A percentile compares a stretch with the other conserved stretches of the same genome.
These are phyloP conservation scores for Angomonas ambiguus DNA, from an alignment of 208 protist species.

Conservation along the genomic window DNA sequence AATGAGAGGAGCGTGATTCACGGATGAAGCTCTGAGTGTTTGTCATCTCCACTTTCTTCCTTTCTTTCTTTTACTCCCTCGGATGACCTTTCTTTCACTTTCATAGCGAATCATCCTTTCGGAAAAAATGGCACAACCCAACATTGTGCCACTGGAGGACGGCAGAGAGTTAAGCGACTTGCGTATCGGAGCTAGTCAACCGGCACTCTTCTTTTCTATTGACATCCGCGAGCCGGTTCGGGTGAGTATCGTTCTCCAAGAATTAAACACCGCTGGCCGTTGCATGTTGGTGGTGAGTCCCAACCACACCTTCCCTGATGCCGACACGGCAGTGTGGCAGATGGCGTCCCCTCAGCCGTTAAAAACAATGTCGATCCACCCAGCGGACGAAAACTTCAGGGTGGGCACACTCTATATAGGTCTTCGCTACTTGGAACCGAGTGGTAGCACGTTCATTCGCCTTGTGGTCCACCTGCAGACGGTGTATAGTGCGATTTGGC, in stretches of 20 bases:
- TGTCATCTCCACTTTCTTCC: neutral
- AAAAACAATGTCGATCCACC: conserved; percentile 74
- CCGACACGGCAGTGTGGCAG: conserved; percentile 78
- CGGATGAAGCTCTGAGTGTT: too few relatives aligned
- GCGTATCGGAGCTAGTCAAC: conserved; percentile 44
- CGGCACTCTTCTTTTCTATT: conserved; percentile 60
- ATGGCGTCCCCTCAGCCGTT: conserved; percentile 55
- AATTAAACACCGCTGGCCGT: conserved; percentile 69
- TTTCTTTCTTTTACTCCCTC: neutral
- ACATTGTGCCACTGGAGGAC: conserved; percentile 11
- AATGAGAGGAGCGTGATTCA: too few relatives aligned
- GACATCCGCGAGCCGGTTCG: conserved; percentile 31
- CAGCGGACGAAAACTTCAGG: conserved; percentile 58
- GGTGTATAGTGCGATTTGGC: conserved; percentile 44
- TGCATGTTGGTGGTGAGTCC: conserved; percentile 75
- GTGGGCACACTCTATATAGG: conserved; percentile 52
- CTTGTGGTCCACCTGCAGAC: conserved; percentile 38
- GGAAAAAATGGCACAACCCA: neutral
- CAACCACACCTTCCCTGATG: conserved; percentile 44
- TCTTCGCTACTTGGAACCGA: conserved; percentile 73
- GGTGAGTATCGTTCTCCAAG: conserved; percentile 70
- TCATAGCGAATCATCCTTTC: neutral
- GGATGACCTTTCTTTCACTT: neutral
- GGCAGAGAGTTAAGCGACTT: conserved; percentile 45
- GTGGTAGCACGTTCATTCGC: conserved; percentile 65